Evolutionary conservation across 2,329 filamentous ascomycete genomes (phyloP).

Genomic region (Paracoccidioides brasiliensis): DNA sequence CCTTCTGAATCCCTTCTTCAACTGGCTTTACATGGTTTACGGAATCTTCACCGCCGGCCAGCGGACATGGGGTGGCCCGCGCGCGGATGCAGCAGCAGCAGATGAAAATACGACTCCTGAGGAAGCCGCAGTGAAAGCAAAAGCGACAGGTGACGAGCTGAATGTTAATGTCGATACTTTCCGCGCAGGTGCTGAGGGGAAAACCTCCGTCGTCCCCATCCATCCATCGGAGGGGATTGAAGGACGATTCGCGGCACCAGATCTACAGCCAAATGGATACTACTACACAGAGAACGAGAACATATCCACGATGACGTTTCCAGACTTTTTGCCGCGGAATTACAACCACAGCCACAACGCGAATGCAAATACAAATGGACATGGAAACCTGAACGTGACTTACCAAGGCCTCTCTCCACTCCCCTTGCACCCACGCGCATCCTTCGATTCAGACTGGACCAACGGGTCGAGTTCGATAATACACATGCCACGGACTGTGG

Average conservation of each 20-base stretch:
- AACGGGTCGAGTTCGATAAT: conserved; percentile 48
- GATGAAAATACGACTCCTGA: conserved; percentile 63
- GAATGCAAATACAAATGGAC: no score
- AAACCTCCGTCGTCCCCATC: conserved; percentile 46
- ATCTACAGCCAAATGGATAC: conserved; percentile 53
- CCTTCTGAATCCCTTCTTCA: conserved; percentile 87
- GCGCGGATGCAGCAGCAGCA: conserved; percentile 74
- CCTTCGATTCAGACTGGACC: conserved; percentile 54
- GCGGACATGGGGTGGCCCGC: conserved; percentile 87
- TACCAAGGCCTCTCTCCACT: conserved; percentile 34
- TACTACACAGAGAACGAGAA: conserved; percentile 61
- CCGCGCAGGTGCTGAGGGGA: conserved; percentile 30
- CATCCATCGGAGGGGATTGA: conserved; percentile 63
- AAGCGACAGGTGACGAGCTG: conserved; percentile 68
- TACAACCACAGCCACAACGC: no score
- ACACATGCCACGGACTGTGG: conserved; percentile 54
- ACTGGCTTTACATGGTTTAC: conserved; percentile 97
- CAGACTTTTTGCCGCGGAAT: conserved; percentile 32
- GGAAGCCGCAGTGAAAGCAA: conserved; percentile 71
- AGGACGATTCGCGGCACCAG: conserved; percentile 62
- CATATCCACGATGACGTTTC: conserved; percentile 50
- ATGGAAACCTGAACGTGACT: no score
- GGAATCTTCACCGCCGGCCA: conserved; percentile 91
- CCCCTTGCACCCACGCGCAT: conserved; percentile 45
- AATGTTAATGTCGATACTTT: conserved; percentile 85